phyloP scores from a whole-genome alignment of 2,329 filamentous ascomycete species.

The Blastomyces silverae region DNA sequence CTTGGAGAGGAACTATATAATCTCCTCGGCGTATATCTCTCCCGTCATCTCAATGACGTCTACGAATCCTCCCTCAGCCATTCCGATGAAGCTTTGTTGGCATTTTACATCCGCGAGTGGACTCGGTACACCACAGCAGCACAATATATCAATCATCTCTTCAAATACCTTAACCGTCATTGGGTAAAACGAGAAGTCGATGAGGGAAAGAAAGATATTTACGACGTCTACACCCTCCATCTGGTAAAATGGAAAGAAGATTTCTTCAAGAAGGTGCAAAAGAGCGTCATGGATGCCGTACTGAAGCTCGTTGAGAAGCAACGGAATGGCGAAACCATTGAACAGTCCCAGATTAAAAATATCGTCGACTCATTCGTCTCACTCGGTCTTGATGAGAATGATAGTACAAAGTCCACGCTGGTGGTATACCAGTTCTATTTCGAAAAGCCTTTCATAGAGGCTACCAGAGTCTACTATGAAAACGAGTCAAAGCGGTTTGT shows the following conservation, averaged over 20 bases:
- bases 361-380: slow-evolving; percentile 97
- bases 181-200: slow-evolving; percentile 99
- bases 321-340: slow-evolving; percentile 93
- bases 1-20: slow-evolving; percentile 94
- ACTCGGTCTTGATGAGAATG: slow-evolving; percentile 84
- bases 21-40: slow-evolving; percentile 79
- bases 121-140: slow-evolving; percentile 89
- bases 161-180: slow-evolving; percentile 91
- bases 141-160: slow-evolving; percentile 96
- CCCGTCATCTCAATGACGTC: slow-evolving; percentile 65
- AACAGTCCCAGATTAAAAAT: slow-evolving; percentile 92
- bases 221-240: slow-evolving; percentile 95
- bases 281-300: slow-evolving; percentile 90
- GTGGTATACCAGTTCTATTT: slow-evolving; percentile 93
- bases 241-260: slow-evolving; percentile 92
- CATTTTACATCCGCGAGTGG: slow-evolving; percentile 97
- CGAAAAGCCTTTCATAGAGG: slow-evolving; percentile 81
- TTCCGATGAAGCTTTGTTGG: slow-evolving; percentile 79
- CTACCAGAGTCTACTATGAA: slow-evolving; percentile 79
- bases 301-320: slow-evolving; percentile 95
- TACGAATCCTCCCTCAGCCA: slow-evolving; percentile 68
- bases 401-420: slow-evolving; percentile 86
- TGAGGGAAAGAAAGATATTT: slow-evolving; percentile 96
- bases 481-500: slow-evolving; percentile 91
- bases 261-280: slow-evolving; percentile 75